Evolutionary conservation across 1,284 basidiomycete species (phyloP).

Genomic region (Tilletia caries): DNA sequence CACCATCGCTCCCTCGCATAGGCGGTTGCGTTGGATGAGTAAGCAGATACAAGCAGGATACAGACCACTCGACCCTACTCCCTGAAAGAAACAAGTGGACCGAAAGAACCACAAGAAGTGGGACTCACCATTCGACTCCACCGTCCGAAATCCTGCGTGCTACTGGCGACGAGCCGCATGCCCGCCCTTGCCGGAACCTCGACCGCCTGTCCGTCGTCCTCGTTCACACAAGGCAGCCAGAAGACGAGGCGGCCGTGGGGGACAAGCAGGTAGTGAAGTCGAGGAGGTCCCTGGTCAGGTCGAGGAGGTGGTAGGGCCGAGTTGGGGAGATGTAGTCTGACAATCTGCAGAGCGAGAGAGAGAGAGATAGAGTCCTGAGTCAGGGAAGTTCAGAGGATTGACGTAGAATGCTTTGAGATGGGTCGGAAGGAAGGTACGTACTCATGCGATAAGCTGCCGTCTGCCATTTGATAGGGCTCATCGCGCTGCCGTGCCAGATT

Average conservation of each 20-base stretch:
- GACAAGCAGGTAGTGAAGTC: constrained; percentile 77
- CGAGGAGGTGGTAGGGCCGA: constrained; percentile 86
- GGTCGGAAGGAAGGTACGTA: neutral
- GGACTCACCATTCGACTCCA: constrained; percentile 83
- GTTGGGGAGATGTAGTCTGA: constrained; percentile 63
- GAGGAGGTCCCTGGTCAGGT: constrained; percentile 77
- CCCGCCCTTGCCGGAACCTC: constrained; percentile 71
- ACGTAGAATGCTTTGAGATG: no score
- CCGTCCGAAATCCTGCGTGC: constrained; percentile 86
- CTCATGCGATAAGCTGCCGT: constrained; percentile 42
- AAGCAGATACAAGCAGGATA: no score
- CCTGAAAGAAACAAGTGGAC: no score
- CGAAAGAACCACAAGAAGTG: no score
- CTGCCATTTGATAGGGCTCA: constrained; percentile 49
- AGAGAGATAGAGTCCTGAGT: no score
- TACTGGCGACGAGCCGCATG: constrained; percentile 83
- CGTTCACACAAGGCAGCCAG: constrained; percentile 56
- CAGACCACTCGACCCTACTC: no score
- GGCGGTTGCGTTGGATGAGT: no score
- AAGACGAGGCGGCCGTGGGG: constrained; percentile 87
- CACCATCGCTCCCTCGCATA: no score
- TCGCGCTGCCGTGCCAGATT: constrained; percentile 52
- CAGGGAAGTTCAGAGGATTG: no score
- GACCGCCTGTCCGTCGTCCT: constrained; percentile 19
- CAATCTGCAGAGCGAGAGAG: neutral